Conservation (phyloP, 441 rosid species). For the Adansonia madagascariensis region DNA sequence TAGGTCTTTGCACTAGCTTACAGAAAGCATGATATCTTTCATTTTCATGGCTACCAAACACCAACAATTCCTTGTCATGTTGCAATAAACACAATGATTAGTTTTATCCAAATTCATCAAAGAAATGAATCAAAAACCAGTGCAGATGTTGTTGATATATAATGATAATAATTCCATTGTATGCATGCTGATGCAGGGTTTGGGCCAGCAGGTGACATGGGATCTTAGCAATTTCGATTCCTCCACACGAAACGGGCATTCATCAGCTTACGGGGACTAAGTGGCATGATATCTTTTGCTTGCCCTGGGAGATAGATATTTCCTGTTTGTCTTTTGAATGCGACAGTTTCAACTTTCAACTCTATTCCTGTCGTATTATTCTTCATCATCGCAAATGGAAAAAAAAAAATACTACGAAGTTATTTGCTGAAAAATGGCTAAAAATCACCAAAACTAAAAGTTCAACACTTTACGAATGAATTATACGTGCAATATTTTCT, state of each 20-base stretch:
- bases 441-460: too few relatives aligned
- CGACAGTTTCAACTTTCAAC: background rate
- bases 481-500: too few relatives aligned
- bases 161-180: background rate
- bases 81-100: constrained; percentile 18
- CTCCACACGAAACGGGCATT: too few relatives aligned
- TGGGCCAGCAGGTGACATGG: background rate
- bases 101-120: constrained; percentile 8
- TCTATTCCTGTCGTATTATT: constrained; percentile 13
- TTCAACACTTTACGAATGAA: too few relatives aligned
- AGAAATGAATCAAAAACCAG: background rate
- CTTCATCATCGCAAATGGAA: constrained; percentile 14
- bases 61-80: background rate
- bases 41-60: constrained; percentile 8
- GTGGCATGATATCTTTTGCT: too few relatives aligned
- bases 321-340: constrained; percentile 21
- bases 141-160: background rate
- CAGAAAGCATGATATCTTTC: background rate
- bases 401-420: background rate
- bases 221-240: too few relatives aligned
- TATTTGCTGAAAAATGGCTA: too few relatives aligned
- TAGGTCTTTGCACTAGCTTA: background rate
- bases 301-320: constrained; percentile 3
- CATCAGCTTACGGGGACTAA: too few relatives aligned
- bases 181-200: background rate